Evolutionary conservation across 768 basidiomycete species (phyloP).

Genomic region (Suillus subluteus): DNA sequence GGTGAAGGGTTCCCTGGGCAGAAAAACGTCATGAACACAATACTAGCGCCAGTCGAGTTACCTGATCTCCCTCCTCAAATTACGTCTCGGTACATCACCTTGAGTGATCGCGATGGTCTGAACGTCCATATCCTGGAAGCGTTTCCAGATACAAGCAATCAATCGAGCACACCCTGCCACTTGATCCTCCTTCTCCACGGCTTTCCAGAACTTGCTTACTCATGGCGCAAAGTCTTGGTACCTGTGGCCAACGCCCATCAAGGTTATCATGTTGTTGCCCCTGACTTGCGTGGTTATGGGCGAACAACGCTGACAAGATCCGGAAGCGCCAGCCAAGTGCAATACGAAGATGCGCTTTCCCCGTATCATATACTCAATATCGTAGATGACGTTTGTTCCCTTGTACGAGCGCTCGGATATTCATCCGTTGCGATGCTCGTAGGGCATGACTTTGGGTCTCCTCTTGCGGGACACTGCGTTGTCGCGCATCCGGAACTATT

Average conservation of each 20-base stretch:
- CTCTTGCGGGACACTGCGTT: conserved; percentile 54
- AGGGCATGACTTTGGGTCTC: conserved; percentile 65
- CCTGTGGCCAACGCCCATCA: conserved; percentile 44
- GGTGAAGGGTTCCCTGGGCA: not conserved
- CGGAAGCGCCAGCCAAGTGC: conserved; percentile 24
- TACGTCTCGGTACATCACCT: conserved; percentile 41
- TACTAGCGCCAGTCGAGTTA: not conserved
- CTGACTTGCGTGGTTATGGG: conserved; percentile 63
- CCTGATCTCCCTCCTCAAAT: conserved; percentile 34
- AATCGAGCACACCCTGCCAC: conserved; percentile 34
- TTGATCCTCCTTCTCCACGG: conserved; percentile 65
- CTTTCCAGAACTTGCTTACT: conserved; percentile 69
- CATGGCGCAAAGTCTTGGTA: conserved; percentile 61
- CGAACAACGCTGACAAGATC: conserved; percentile 27
- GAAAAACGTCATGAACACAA: not conserved
- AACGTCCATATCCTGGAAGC: conserved; percentile 55
- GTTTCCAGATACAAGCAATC: conserved; percentile 26
- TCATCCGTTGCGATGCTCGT: conserved; percentile 50
- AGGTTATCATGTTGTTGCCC: conserved; percentile 66
- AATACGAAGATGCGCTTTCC: conserved; percentile 52
- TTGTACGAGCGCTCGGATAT: conserved; percentile 56
- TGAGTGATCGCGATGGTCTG: conserved; percentile 49
- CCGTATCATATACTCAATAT: conserved; percentile 56
- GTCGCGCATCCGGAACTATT: conserved; percentile 61
- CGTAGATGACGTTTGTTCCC: conserved; percentile 52